These are phyloP conservation scores for Castanospermum australe DNA, from an alignment of 306 rosid genomes.

Conservation along the genomic window DNA sequence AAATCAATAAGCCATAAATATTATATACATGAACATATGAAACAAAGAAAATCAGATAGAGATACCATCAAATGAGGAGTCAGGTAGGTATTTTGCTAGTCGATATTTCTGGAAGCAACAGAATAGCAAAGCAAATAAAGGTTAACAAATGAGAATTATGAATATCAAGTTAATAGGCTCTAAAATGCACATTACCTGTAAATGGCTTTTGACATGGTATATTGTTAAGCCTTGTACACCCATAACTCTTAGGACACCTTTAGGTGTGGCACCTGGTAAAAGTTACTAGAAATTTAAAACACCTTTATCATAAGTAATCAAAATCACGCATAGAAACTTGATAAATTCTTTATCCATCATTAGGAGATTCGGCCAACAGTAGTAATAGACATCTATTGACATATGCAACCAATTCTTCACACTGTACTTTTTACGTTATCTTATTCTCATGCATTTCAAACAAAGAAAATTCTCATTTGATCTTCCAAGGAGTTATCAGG, in stretches of 20 bases:
- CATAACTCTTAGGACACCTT: slow-evolving; percentile 98
- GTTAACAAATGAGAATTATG: background rate
- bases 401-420: slow-evolving; percentile 3
- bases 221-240: slow-evolving; percentile 97
- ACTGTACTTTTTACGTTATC: background rate
- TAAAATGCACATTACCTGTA: slow-evolving; percentile 61
- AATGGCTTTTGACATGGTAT: slow-evolving; percentile 97
- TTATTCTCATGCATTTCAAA: background rate
- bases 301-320: background rate
- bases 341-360: slow-evolving; percentile 18
- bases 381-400: slow-evolving; percentile 17
- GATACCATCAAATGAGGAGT: slow-evolving; percentile 85
- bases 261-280: slow-evolving; percentile 92
- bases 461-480: background rate
- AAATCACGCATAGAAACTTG: slow-evolving; percentile 3
- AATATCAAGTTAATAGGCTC: background rate
- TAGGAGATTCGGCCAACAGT: slow-evolving; percentile 20
- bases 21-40: slow-evolving; percentile 1
- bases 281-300: slow-evolving; percentile 8
- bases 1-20: background rate
- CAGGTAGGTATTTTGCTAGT: slow-evolving; percentile 92
- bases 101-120: slow-evolving; percentile 84
- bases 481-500: background rate
- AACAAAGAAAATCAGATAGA: slow-evolving; percentile 25
- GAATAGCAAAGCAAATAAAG: slow-evolving; percentile 28